Percentiles rank a stretch among this genome's conserved stretches.
Evolutionary conservation across 192 early-diverging fungal genomes (phyloP).

Genomic region (Mortierella claussenii): DNA sequence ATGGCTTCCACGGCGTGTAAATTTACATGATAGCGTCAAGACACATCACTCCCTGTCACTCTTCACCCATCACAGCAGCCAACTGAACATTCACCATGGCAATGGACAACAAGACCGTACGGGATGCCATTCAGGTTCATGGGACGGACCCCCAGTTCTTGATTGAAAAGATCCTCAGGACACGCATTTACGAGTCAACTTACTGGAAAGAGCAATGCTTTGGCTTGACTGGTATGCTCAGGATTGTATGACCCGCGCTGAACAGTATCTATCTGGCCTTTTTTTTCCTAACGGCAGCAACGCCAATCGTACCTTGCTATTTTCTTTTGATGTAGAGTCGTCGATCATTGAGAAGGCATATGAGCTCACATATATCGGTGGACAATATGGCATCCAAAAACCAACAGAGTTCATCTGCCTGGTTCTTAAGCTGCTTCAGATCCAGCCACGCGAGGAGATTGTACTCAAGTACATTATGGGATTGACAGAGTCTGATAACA

Average conservation of each 20-base stretch:
- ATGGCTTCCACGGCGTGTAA: too few species aligned
- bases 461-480: conserved; percentile 79
- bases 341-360: conserved; percentile 92
- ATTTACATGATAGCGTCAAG: too few species aligned
- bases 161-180: conserved; percentile 93
- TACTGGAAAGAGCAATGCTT: conserved; percentile 99
- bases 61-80: too few species aligned
- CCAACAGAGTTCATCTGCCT: conserved; percentile 95
- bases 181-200: conserved; percentile 89
- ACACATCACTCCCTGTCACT: background rate
- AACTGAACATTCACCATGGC: conserved; percentile 36
- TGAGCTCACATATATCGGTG: conserved; percentile 78
- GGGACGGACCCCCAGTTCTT: conserved; percentile 95
- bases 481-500: conserved; percentile 39
- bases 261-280: too few species aligned
- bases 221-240: conserved; percentile 77
- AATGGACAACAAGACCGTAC: conserved; percentile 77
- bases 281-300: background rate
- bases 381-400: conserved; percentile 84
- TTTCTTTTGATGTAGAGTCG: conserved; percentile 63
- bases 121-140: conserved; percentile 78
- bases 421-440: conserved; percentile 87
- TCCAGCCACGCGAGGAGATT: conserved; percentile 93
- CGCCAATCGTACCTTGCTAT: background rate
- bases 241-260: background rate